Evolutionary conservation across 371 early-diverging fungal genomes (phyloP).

Genomic region (Mucor piriformis): DNA sequence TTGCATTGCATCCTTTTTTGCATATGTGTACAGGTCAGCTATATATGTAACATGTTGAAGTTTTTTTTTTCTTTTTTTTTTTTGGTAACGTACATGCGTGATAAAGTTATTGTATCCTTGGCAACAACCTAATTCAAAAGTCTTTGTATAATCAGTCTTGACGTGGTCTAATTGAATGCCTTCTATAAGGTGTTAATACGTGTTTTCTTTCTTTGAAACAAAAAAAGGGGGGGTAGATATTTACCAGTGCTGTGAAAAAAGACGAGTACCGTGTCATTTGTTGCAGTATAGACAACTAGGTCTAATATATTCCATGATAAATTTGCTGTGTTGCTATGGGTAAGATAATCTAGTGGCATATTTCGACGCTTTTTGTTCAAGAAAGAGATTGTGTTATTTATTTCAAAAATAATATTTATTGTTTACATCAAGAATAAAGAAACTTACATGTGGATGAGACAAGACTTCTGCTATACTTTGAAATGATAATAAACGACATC

Average conservation of each 20-base stretch:
- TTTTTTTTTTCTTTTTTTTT: neutral
- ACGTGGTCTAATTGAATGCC: too few species aligned
- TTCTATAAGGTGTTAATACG: too few species aligned
- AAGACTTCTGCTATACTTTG: neutral
- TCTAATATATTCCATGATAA: conserved; percentile 51
- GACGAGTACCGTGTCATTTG: conserved; percentile 54
- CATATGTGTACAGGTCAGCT: neutral
- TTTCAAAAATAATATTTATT: too few species aligned
- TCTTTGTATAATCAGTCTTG: neutral
- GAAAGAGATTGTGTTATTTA: neutral
- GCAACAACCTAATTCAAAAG: neutral
- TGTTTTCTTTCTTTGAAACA: too few species aligned
- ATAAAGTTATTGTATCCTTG: neutral
- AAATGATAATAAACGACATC: conserved; percentile 2
- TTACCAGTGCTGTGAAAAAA: conserved; percentile 56
- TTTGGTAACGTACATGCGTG: neutral
- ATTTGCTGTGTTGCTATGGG: neutral
- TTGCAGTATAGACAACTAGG: conserved; percentile 58
- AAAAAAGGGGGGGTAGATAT: too few species aligned
- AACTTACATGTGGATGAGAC: neutral
- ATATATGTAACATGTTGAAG: too few species aligned
- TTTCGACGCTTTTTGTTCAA: neutral
- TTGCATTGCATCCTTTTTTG: neutral
- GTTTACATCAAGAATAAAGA: neutral
- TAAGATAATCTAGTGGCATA: neutral